A percentile compares a stretch with the other conserved stretches of the same genome.
Conservation (phyloP, 1,139 yeast genomes). For the Williopsis jadinii region DNA sequence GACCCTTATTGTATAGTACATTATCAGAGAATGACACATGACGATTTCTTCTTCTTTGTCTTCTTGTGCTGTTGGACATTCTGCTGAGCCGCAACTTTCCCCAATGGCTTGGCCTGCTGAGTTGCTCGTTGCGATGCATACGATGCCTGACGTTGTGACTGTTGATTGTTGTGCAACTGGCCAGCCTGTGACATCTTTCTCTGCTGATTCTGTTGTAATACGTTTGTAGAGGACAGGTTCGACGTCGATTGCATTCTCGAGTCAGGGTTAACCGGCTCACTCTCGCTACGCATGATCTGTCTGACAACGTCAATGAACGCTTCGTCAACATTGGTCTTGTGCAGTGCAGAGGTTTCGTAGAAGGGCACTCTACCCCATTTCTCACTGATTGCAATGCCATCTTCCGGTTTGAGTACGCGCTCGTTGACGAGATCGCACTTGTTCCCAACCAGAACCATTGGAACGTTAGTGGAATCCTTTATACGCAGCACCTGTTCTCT, state of each 20-base stretch:
- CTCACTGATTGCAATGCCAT: conserved; percentile 76
- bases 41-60: conserved; percentile 22
- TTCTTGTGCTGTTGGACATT: conserved; percentile 1
- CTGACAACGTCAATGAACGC: conserved; percentile 88
- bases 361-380: conserved; percentile 87
- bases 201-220: neutral
- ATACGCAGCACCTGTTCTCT: conserved; percentile 86
- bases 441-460: conserved; percentile 85
- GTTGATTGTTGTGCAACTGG: neutral
- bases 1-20: neutral
- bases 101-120: conserved; percentile 13
- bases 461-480: conserved; percentile 71
- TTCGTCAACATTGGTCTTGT: conserved; percentile 82
- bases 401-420: conserved; percentile 69
- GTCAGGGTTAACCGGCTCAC: neutral
- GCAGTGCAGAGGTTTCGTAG: conserved; percentile 91
- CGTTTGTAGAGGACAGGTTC: too few relatives aligned
- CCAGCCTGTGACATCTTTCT: neutral
- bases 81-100: conserved; percentile 6
- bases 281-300: conserved; percentile 73
- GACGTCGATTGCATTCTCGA: neutral
- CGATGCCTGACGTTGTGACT: neutral
- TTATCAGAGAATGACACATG: conserved; percentile 18
- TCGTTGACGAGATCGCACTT: conserved; percentile 66
- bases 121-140: neutral